Percentiles rank a stretch among this genome's conserved stretches.
phyloP scores from a whole-genome alignment of 768 basidiomycete species.

The Tulasnella sp. region DNA sequence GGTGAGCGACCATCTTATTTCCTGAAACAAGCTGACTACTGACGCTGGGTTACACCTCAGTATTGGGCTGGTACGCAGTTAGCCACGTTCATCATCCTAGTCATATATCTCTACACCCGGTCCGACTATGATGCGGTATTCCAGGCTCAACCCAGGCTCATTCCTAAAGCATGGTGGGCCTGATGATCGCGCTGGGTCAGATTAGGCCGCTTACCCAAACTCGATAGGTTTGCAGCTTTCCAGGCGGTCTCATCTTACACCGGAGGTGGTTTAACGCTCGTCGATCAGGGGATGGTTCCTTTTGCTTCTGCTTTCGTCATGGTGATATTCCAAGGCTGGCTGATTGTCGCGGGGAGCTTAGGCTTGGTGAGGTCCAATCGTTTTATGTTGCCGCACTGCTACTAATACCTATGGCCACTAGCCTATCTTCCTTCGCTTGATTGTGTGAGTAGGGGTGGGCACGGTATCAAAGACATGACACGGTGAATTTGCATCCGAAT shows the following conservation, averaged over 20 bases:
- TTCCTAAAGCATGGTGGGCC: background rate
- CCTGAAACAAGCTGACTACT: background rate
- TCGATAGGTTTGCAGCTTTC: slow-evolving; percentile 72
- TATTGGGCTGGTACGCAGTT: slow-evolving; percentile 73
- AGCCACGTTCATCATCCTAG: slow-evolving; percentile 59
- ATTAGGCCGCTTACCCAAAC: background rate
- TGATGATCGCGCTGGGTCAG: background rate
- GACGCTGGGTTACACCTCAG: slow-evolving; percentile 30
- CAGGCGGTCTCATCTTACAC: slow-evolving; percentile 81
- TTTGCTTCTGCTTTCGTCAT: background rate
- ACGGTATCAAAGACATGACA: background rate
- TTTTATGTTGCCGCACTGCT: background rate
- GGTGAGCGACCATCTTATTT: slow-evolving; percentile 35
- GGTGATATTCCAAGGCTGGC: background rate
- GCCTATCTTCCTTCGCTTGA: slow-evolving; percentile 2
- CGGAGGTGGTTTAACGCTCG: slow-evolving; percentile 78
- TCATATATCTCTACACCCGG: slow-evolving; percentile 59
- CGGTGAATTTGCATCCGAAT: background rate
- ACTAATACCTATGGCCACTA: background rate
- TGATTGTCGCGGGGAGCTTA: slow-evolving; percentile 7
- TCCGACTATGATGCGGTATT: slow-evolving; percentile 50
- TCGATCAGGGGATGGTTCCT: slow-evolving; percentile 39
- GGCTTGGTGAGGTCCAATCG: background rate
- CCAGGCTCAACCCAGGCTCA: slow-evolving; percentile 53
- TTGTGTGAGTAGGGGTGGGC: background rate